Evolutionary conservation across 352 stramenopile genomes (phyloP).

Genomic region (Globisporangium yorkense): DNA sequence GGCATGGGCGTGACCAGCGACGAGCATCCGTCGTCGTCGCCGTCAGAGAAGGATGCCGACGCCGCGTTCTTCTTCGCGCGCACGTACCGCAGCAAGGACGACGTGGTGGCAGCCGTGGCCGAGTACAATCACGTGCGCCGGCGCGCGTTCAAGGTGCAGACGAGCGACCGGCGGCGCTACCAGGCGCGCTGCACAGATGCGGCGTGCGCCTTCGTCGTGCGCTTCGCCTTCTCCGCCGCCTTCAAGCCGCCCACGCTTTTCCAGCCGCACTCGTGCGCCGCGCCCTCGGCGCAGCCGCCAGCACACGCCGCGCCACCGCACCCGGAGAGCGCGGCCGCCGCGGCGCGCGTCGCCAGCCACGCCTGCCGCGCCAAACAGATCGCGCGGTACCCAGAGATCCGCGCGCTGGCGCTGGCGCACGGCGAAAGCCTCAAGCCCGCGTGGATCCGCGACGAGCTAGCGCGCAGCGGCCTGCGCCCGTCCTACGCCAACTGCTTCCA

Average conservation of each 20-base stretch:
- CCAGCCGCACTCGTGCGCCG: background rate
- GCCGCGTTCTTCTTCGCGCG: conserved; percentile 4
- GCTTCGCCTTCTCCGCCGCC: conserved; percentile 1
- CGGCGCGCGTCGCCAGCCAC: background rate
- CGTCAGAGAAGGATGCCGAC: background rate
- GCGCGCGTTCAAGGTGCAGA: conserved; percentile 6
- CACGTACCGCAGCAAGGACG: conserved; percentile 5
- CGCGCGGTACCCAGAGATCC: conserved; percentile 5
- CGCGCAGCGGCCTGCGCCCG: background rate
- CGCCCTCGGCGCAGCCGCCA: background rate
- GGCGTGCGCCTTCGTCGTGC: conserved; percentile 2
- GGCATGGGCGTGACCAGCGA: too few species aligned
- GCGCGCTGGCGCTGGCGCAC: conserved; percentile 1
- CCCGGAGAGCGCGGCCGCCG: background rate
- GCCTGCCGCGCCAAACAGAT: conserved; percentile 6
- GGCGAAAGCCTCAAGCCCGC: conserved; percentile 2
- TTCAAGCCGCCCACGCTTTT: conserved; percentile 5
- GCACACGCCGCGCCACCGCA: too few species aligned
- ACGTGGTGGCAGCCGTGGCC: conserved; percentile 5
- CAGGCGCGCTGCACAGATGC: background rate
- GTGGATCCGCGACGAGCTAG: conserved; percentile 5
- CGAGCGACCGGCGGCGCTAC: conserved; percentile 1
- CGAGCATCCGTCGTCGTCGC: too few species aligned
- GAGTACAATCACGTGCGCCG: conserved; percentile 6
- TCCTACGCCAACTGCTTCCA: conserved; percentile 10